A percentile compares a stretch with the other conserved stretches of the same genome.
Conservation (phyloP, 495 filamentous ascomycete species). For the Penicillium ucsense region DNA sequence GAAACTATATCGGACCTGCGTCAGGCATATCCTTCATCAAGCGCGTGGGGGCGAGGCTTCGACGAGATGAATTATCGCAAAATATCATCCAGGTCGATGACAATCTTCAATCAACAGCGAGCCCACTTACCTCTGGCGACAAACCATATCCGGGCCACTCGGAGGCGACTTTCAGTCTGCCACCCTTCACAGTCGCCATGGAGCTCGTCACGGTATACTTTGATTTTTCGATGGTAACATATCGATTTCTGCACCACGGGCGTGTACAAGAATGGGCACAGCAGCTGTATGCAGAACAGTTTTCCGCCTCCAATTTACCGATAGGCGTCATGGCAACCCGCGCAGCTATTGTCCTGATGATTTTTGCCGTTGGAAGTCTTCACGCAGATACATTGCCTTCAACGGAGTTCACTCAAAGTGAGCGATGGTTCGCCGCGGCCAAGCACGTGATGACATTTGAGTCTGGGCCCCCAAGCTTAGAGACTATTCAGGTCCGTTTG, state of each 20-base stretch:
- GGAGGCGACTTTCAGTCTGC: slow-evolving; percentile 24
- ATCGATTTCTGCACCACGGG: slow-evolving; percentile 34
- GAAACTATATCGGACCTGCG: slow-evolving; percentile 37
- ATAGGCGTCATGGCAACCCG: slow-evolving; percentile 29
- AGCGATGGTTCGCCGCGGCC: slow-evolving; percentile 35
- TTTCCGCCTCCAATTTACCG: slow-evolving; percentile 26
- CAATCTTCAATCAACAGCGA: slow-evolving; percentile 29
- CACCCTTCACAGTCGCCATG: slow-evolving; percentile 24
- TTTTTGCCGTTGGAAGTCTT: slow-evolving; percentile 34
- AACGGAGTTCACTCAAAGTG: slow-evolving; percentile 12
- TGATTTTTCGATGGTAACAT: slow-evolving; percentile 40
- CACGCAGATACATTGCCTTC: slow-evolving; percentile 21
- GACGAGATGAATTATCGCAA: slow-evolving; percentile 30
- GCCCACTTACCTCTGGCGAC: slow-evolving; percentile 37
- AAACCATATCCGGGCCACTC: slow-evolving; percentile 27
- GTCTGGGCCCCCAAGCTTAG: slow-evolving; percentile 33
- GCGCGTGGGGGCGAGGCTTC: slow-evolving; percentile 35
- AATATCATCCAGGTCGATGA: slow-evolving; percentile 23
- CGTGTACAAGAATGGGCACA: slow-evolving; percentile 32
- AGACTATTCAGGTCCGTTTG: slow-evolving; percentile 35
- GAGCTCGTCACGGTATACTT: slow-evolving; percentile 34
- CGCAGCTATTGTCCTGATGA: slow-evolving; percentile 35
- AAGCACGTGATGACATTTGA: slow-evolving; percentile 33
- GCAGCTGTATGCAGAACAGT: slow-evolving; percentile 27
- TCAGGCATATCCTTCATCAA: slow-evolving; percentile 39